A percentile compares a stretch with the other conserved stretches of the same genome.
phyloP scores from a whole-genome alignment of 2,329 filamentous ascomycete species.

The Onygenales sp. region DNA sequence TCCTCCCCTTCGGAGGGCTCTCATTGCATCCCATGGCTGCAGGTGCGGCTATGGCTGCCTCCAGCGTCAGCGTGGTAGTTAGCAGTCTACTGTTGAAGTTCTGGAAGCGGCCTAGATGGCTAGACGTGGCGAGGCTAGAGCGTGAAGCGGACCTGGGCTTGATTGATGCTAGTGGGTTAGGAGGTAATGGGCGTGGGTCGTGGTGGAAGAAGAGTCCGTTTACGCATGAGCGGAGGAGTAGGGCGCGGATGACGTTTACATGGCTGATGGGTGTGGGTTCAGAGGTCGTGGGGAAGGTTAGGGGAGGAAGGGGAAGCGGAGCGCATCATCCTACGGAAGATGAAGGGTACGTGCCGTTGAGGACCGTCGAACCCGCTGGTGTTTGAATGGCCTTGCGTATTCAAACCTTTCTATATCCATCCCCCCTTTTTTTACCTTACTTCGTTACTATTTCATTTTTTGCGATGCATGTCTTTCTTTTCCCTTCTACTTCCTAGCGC shows the following conservation, averaged over 20 bases:
- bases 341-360: conserved; percentile 37
- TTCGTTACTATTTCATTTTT: background rate
- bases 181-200: conserved; percentile 14
- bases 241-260: conserved; percentile 7
- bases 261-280: conserved; percentile 12
- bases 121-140: conserved; percentile 61
- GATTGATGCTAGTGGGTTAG: conserved; percentile 11
- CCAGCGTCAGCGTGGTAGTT: conserved; percentile 79
- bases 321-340: conserved; percentile 13
- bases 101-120: conserved; percentile 79
- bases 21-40: conserved; percentile 85
- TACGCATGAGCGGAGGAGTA: background rate
- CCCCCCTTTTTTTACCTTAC: background rate
- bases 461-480: background rate
- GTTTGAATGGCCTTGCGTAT: conserved; percentile 9
- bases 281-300: conserved; percentile 21
- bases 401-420: background rate
- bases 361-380: conserved; percentile 32
- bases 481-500: background rate
- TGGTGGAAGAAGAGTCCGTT: conserved; percentile 23
- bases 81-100: conserved; percentile 76
- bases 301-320: conserved; percentile 17
- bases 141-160: conserved; percentile 38
- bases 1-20: conserved; percentile 78
- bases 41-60: conserved; percentile 85